Base-by-base conservation (phyloP, 306 rosid genomes). In the Oxytropis ochrocephala region DNA sequence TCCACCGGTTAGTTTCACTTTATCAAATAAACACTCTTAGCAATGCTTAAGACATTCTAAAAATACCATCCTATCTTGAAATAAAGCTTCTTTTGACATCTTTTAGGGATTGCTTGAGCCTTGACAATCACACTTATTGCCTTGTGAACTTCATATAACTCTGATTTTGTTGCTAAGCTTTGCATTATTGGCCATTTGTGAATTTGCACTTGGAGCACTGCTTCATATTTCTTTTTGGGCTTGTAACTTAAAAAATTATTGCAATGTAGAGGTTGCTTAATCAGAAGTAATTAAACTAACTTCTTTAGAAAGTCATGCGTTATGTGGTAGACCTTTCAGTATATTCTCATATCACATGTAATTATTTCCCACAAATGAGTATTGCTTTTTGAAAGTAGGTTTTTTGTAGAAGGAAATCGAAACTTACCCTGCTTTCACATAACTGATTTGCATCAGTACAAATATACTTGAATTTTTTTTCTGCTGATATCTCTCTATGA, bases 1-100 rank as follows among this genome's bases (percentile, higher is more conserved):
- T 38, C 98, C 96, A 36, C 96, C 90, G 68, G 97, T 93, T 53
- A 85, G 96, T 86, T 75, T 79, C 83, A 46, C 17, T 75, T 30
- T 53, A 44, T 58, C 64, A 38, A 14, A 64, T 68, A 7, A 48
- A 36, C 42, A 64, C 44, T 46, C 61, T 69, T 62, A 64, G 27
- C 53, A 63, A 39, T 63, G 58, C 67, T 16, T 6, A 63, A 10
- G 13, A 21, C 9, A 18, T 57, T 39, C 14, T 69, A 8, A 35
- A 73, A 70, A 35, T 64, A 62, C 50, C 54, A 36, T 48, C 47
- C 24, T 58, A 56, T 64, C 42, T 35, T 60, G 68, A 71, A 50
- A 35, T 17, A 16, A 50, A 80, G 11, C 12, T 47, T 78, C 19
- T 21, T 42, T 59, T 53, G 53, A 19, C 17, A 68, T 68, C 41